Evolutionary conservation across 108 stramenopile genomes (phyloP).

Genomic region (Phaeodactylum tricornutum): DNA sequence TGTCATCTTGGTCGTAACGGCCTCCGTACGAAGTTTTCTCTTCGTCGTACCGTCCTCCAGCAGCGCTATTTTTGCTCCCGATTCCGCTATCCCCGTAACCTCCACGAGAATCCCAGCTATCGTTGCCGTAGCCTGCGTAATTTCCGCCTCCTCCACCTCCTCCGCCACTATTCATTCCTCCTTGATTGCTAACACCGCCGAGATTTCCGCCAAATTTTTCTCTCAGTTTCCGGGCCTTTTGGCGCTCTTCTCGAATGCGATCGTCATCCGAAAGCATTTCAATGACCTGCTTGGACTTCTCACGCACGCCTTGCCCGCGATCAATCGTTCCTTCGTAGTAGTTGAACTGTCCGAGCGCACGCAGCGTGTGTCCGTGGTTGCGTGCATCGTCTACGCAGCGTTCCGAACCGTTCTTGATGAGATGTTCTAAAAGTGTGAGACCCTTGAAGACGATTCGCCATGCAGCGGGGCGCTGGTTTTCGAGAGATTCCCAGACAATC

Average conservation of each 20-base stretch:
- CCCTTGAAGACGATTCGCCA: constrained; percentile 89
- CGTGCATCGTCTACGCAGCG: constrained; percentile 93
- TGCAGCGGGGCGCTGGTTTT: constrained; percentile 77
- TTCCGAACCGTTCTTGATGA: constrained; percentile 93
- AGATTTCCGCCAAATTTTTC: constrained; percentile 59
- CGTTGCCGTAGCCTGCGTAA: constrained; percentile 70
- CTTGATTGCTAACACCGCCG: constrained; percentile 28
- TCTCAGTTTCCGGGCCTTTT: constrained; percentile 76
- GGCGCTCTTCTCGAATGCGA: constrained; percentile 85
- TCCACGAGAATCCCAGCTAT: constrained; percentile 27
- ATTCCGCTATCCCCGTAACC: constrained; percentile 78
- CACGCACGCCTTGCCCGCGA: constrained; percentile 79
- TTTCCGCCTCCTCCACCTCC: constrained; percentile 29
- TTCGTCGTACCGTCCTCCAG: background rate
- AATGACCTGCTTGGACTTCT: constrained; percentile 88
- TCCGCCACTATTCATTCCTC: constrained; percentile 38
- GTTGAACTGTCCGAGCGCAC: constrained; percentile 81
- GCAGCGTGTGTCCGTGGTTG: constrained; percentile 74
- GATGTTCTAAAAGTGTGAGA: constrained; percentile 85
- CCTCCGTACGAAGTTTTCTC: constrained; percentile 9
- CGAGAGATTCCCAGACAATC: constrained; percentile 81
- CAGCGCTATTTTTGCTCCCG: constrained; percentile 24
- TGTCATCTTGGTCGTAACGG: constrained; percentile 13
- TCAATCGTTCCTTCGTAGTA: constrained; percentile 94
- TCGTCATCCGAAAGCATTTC: constrained; percentile 89